phyloP scores from a whole-genome alignment of 176 grass and related monocot genomes.

The Ensete ventricosum region DNA sequence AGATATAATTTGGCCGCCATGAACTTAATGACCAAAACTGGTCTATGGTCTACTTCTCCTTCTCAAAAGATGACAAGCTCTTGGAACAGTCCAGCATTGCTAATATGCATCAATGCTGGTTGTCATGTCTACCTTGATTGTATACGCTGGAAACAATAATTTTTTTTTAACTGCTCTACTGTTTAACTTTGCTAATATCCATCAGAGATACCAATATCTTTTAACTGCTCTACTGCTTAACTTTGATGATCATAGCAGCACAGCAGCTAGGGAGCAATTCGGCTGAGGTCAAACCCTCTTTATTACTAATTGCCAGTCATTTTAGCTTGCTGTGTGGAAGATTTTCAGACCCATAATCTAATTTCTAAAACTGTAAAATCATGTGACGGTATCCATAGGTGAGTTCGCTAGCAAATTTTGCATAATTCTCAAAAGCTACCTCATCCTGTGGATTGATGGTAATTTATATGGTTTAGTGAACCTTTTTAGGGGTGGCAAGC shows the following conservation, averaged over 20 bases:
- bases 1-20: no score
- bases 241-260: background rate
- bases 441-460: background rate
- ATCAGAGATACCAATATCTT: no score
- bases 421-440: background rate
- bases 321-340: background rate
- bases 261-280: no score
- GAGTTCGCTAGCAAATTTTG: background rate
- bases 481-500: constrained; percentile 53
- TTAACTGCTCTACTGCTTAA: background rate
- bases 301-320: background rate
- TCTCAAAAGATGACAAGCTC: no score
- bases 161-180: no score
- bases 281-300: background rate
- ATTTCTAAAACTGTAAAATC: background rate
- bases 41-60: no score
- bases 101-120: no score
- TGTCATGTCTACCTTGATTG: no score
- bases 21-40: no score
- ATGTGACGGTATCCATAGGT: background rate
- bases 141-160: no score
- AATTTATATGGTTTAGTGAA: background rate
- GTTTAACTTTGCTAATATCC: no score
- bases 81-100: no score
- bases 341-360: background rate